Conservation (phyloP, 352 stramenopile genomes). For the Phytophthora sojae region DNA sequence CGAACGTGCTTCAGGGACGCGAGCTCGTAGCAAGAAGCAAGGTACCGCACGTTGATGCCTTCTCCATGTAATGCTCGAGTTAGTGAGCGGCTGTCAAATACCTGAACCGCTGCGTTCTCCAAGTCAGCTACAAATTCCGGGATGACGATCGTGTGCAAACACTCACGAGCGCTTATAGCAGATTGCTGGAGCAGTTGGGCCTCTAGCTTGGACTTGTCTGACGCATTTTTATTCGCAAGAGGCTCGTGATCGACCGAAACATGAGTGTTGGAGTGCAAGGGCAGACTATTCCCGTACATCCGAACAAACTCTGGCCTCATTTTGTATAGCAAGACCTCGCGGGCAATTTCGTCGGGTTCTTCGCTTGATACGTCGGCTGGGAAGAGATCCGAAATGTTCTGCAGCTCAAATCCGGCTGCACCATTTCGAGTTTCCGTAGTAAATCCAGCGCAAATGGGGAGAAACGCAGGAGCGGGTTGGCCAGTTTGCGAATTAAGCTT, state of each 20-base stretch:
- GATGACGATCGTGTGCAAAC: conserved; percentile 49
- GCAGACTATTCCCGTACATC: conserved; percentile 43
- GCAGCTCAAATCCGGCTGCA: conserved; percentile 21
- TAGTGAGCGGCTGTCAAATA: conserved; percentile 54
- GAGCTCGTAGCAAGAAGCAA: conserved; percentile 65
- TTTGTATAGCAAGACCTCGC: conserved; percentile 36
- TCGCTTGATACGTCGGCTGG: conserved; percentile 34
- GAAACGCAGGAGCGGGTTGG: conserved; percentile 25
- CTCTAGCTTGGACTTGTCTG: conserved; percentile 32
- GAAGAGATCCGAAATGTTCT: conserved; percentile 48
- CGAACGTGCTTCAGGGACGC: conserved; percentile 53
- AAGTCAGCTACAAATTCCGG: conserved; percentile 57
- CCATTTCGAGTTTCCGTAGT: conserved; percentile 9
- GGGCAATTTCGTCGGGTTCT: conserved; percentile 11
- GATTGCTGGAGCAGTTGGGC: conserved; percentile 46
- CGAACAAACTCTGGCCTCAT: conserved; percentile 66
- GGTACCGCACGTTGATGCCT: conserved; percentile 66
- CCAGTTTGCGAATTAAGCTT: not conserved
- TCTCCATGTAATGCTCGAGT: conserved; percentile 51
- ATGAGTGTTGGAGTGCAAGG: conserved; percentile 48
- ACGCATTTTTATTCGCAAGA: not conserved
- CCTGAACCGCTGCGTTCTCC: conserved; percentile 37
- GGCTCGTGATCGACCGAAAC: conserved; percentile 2
- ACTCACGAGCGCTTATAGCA: conserved; percentile 43
- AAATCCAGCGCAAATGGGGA: conserved; percentile 28